Base-by-base conservation (phyloP, 2,329 filamentous ascomycete genomes). In the Ceratocystis papillata region DNA sequence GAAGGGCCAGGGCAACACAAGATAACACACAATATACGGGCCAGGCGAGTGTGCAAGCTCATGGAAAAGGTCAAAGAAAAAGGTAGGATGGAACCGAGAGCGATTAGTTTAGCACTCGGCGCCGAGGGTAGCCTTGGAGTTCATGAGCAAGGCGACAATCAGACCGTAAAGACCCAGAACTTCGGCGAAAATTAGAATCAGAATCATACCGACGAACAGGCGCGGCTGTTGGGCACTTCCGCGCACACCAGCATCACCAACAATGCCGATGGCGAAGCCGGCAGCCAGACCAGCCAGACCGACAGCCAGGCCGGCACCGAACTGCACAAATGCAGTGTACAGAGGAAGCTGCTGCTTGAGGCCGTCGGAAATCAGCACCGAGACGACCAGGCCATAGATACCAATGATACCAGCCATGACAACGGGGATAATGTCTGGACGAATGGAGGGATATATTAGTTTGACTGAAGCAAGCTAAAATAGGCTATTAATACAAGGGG, bases 391-490 rank as follows among this genome's bases (percentile, higher is more conserved):
- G 73, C 89, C 89, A 81, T 94, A 99, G 78, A 99, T 97, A 88
- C 90, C 94, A 80, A 99, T 97, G 79, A 99, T 99, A 97, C 94
- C 94, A 83, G 94, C 94, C 94, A 99, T 99, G 87, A 99, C 96
- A 79, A 97, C 94, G 77, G 94, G 94, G 71, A 97, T 93, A 78
- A 97, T 96, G 84, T 96, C 93, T 97, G 71, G 8, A 57, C 5
- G 28, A 57, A 57, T 15, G 4, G 22, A 15, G 12, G 20, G 22
- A 41, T 5, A 41, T 12, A 1, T 41, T 3, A 41, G 37, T 41
- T 41, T 41, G 12, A 15, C 37, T 41, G 37, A 5, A 41, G 10
- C 37, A 41, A 41, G 37, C 37, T 41, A 41, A 41, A 15, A 41
- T 12, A 41, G 37, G 10, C 12, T 15, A 15, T 41, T 15, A 12